Evolutionary conservation across 768 basidiomycete genomes (phyloP).

Genomic region (Amanita pseudoporphyria): DNA sequence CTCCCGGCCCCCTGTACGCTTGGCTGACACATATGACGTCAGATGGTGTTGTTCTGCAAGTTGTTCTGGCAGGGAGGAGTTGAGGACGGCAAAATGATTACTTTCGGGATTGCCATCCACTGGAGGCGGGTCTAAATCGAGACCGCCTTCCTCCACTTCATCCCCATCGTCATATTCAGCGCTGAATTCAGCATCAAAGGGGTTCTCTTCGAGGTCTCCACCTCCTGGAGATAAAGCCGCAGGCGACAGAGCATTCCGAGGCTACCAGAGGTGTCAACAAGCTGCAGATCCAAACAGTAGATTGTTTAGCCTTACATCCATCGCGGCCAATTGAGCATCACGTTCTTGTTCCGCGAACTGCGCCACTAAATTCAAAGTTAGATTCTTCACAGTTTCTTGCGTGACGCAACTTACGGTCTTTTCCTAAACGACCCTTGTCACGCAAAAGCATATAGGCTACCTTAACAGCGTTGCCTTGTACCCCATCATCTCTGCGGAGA

Average conservation of each 20-base stretch:
- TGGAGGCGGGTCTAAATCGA: constrained; percentile 20
- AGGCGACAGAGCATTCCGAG: constrained; percentile 62
- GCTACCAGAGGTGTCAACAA: constrained; percentile 29
- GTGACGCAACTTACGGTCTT: constrained; percentile 59
- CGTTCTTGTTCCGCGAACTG: constrained; percentile 81
- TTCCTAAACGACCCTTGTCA: constrained; percentile 77
- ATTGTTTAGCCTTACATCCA: constrained; percentile 53
- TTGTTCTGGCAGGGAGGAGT: constrained; percentile 73
- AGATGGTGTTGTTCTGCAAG: constrained; percentile 56
- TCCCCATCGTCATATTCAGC: constrained; percentile 51
- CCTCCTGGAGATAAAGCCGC: constrained; percentile 53
- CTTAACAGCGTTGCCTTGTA: constrained; percentile 87
- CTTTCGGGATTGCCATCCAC: constrained; percentile 26
- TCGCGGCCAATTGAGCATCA: constrained; percentile 66
- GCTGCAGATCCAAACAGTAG: constrained; percentile 6
- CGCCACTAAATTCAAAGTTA: constrained; percentile 41
- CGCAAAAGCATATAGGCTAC: constrained; percentile 92
- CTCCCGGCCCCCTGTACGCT: constrained; percentile 37
- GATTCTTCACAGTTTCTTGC: background rate
- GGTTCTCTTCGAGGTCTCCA: constrained; percentile 61
- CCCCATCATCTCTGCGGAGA: constrained; percentile 72
- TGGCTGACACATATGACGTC: constrained; percentile 54
- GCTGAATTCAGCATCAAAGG: constrained; percentile 71
- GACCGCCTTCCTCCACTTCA: constrained; percentile 26
- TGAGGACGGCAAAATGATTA: constrained; percentile 79